Percentiles rank a stretch among this genome's conserved stretches.
Conservation (phyloP, 257 asterid species). For the Jasminum sambac region DNA sequence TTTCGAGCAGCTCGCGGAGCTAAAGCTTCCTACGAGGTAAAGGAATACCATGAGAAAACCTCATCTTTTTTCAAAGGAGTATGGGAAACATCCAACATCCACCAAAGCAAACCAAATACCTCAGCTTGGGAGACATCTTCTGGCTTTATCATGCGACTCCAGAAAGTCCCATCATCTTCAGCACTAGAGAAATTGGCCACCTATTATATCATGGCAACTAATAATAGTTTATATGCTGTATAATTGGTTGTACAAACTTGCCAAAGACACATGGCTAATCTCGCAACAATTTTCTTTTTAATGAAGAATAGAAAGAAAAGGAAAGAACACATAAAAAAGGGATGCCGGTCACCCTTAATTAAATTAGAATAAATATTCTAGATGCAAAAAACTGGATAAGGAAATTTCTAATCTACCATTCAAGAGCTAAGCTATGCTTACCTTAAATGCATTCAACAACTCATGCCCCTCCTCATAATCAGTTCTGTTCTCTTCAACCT, state of each 20-base stretch:
- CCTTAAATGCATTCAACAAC: conserved; percentile 92
- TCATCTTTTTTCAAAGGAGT: conserved; percentile 14
- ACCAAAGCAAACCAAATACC: conserved; percentile 39
- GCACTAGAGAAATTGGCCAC: conserved; percentile 93
- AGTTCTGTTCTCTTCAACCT: conserved; percentile 85
- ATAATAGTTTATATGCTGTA: conserved; percentile 11
- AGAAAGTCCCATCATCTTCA: conserved; percentile 95
- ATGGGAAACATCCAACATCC: conserved; percentile 23
- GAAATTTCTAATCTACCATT: conserved; percentile 8
- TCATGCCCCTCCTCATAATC: conserved; percentile 77
- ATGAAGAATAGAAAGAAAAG: neutral
- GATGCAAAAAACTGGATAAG: conserved; percentile 11
- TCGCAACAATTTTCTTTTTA: neutral
- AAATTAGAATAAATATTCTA: conserved; percentile 4
- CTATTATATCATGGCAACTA: conserved; percentile 39
- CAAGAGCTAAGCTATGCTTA: conserved; percentile 31
- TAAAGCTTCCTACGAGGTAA: conserved; percentile 63
- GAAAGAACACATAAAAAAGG: conserved; percentile 3
- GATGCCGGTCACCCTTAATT: conserved; percentile 7
- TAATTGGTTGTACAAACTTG: neutral
- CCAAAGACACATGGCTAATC: neutral
- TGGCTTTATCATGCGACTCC: conserved; percentile 99
- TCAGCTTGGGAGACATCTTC: conserved; percentile 84
- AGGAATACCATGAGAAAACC: conserved; percentile 17
- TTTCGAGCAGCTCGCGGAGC: conserved; percentile 99